These are phyloP conservation scores for Lactifluus pinguis DNA, from an alignment of 768 basidiomycete species.

Conservation along the genomic window DNA sequence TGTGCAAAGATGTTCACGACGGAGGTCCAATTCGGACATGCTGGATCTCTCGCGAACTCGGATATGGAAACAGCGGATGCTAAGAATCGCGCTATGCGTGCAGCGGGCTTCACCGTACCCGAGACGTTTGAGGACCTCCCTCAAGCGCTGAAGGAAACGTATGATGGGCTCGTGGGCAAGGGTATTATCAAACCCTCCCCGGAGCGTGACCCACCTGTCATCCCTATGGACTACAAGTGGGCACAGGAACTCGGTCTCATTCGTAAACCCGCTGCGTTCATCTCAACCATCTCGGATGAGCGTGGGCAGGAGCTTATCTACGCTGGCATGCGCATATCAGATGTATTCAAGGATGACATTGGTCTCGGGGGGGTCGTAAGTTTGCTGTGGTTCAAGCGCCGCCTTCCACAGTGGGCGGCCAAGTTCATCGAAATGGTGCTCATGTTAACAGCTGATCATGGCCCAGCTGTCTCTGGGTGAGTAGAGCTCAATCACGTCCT, in stretches of 20 bases:
- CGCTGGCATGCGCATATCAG: slow-evolving; percentile 97
- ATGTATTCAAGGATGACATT: slow-evolving; percentile 97
- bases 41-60: slow-evolving; percentile 96
- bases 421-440: slow-evolving; percentile 99
- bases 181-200: slow-evolving; percentile 60
- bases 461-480: slow-evolving; percentile 85
- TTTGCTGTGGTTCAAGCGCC: slow-evolving; percentile 97
- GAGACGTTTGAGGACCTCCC: slow-evolving; percentile 97
- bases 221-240: slow-evolving; percentile 99
- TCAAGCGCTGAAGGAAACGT: slow-evolving; percentile 71
- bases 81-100: slow-evolving; percentile 93
- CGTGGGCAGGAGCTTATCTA: slow-evolving; percentile 97
- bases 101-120: slow-evolving; percentile 92
- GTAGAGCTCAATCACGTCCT: slow-evolving; percentile 1
- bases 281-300: slow-evolving; percentile 99
- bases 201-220: slow-evolving; percentile 87
- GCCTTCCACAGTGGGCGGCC: slow-evolving; percentile 82
- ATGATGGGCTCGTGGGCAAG: slow-evolving; percentile 63
- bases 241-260: slow-evolving; percentile 97
- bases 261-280: slow-evolving; percentile 97
- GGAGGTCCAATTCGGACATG: slow-evolving; percentile 99
- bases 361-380: slow-evolving; percentile 95
- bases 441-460: slow-evolving; percentile 98
- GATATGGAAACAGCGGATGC: slow-evolving; percentile 96
- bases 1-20: slow-evolving; percentile 99